A percentile compares a stretch with the other conserved stretches of the same genome.
Evolutionary conservation across 2,329 filamentous ascomycete genomes (phyloP).

Genomic region (Chaetomium strumarium): DNA sequence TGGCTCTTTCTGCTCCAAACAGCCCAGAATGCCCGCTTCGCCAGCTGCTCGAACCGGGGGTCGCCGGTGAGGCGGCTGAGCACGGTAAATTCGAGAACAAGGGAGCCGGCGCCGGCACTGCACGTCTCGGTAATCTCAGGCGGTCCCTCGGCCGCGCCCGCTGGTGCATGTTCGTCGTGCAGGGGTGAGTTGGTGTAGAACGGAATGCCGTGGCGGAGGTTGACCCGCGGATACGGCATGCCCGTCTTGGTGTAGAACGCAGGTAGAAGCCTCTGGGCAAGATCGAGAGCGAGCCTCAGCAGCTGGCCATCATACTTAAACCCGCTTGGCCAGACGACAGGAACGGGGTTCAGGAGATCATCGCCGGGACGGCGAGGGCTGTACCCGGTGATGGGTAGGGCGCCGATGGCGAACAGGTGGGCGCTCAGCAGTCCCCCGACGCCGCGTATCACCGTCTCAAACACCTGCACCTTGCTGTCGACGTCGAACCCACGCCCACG

Average conservation of each 20-base stretch:
- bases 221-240: constrained; percentile 90
- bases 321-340: constrained; percentile 67
- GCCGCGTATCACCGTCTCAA: constrained; percentile 93
- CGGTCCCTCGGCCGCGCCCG: constrained; percentile 33
- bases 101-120: constrained; percentile 90
- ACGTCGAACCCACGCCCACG: constrained; percentile 81
- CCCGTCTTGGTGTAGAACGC: constrained; percentile 90
- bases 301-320: constrained; percentile 86
- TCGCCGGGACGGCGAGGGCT: constrained; percentile 41
- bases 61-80: constrained; percentile 85
- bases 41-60: constrained; percentile 77
- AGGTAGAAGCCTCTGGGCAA: constrained; percentile 76
- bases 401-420: constrained; percentile 86
- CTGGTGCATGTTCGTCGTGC: constrained; percentile 47
- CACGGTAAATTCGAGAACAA: constrained; percentile 89
- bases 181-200: constrained; percentile 86
- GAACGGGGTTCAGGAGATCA: constrained; percentile 41
- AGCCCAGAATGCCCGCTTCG: constrained; percentile 92
- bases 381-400: constrained; percentile 81
- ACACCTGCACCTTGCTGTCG: constrained; percentile 97
- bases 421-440: constrained; percentile 87
- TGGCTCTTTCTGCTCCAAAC: constrained; percentile 86
- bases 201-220: constrained; percentile 82
- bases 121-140: constrained; percentile 90
- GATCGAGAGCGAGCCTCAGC: constrained; percentile 78